These are phyloP conservation scores for Lophium mytilinum DNA, from an alignment of 495 filamentous ascomycete species.

Conservation along the genomic window DNA sequence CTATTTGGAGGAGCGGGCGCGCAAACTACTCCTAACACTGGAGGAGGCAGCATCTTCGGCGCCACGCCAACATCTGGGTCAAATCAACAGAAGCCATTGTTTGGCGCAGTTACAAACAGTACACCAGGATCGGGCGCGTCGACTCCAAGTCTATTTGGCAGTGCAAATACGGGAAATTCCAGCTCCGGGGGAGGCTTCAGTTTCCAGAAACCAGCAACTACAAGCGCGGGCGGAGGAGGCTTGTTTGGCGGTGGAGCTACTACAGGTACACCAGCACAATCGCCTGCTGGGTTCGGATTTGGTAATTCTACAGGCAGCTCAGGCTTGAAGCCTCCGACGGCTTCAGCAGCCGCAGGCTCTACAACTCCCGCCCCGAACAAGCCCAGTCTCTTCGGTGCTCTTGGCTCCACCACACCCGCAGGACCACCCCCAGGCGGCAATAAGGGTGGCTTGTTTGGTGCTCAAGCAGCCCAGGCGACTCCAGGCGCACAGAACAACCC, in stretches of 20 bases:
- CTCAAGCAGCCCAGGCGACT: conserved; percentile 20
- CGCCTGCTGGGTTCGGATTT: not conserved
- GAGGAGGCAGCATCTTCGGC: not conserved
- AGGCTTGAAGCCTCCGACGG: not conserved
- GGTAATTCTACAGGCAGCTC: not conserved
- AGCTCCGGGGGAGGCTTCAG: conserved; percentile 12
- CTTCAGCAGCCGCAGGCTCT: conserved; percentile 4
- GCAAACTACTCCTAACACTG: not conserved
- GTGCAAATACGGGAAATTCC: not conserved
- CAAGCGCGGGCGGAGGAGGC: not conserved
- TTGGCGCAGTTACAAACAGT: not conserved
- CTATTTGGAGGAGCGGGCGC: not conserved
- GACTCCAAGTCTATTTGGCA: not conserved
- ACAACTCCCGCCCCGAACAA: conserved; percentile 28
- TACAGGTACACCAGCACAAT: not conserved
- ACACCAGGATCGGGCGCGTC: not conserved
- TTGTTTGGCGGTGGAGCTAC: not conserved
- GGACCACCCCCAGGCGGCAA: conserved; percentile 46
- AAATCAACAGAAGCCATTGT: not conserved
- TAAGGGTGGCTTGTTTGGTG: conserved; percentile 20
- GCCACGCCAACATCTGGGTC: not conserved
- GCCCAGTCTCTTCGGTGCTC: conserved; percentile 39
- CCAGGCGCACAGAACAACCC: conserved; percentile 6
- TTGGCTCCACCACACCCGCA: conserved; percentile 55
- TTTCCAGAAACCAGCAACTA: conserved; percentile 13